phyloP scores from a whole-genome alignment of 345 rosid species.

The Boechera retrofracta region DNA sequence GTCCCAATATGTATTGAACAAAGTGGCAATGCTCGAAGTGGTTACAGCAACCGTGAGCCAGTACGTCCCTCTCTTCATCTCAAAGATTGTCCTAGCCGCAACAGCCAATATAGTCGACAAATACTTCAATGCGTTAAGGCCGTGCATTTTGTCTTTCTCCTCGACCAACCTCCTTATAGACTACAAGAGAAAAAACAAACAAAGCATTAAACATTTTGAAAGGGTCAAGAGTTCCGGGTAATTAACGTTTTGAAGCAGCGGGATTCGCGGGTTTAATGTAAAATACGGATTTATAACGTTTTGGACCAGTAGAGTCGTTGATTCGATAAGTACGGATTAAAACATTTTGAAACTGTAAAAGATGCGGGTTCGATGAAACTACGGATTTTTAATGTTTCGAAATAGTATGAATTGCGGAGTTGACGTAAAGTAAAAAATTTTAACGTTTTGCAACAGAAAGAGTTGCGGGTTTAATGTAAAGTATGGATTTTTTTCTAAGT shows the following conservation, averaged over 20 bases:
- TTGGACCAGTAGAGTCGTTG: background rate
- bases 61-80: constrained; percentile 37
- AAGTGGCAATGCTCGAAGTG: constrained; percentile 60
- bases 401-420: background rate
- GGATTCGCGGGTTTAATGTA: background rate
- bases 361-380: background rate
- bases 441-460: background rate
- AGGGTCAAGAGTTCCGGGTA: background rate
- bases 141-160: constrained; percentile 57
- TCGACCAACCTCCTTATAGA: constrained; percentile 67
- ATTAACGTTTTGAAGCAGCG: background rate
- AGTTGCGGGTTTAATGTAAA: background rate
- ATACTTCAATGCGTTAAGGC: constrained; percentile 60
- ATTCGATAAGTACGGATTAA: no score
- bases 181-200: constrained; percentile 38
- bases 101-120: constrained; percentile 66
- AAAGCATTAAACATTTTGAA: background rate
- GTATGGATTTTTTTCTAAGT: background rate
- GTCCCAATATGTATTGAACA: constrained; percentile 70
- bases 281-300: background rate
- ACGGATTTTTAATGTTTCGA: background rate
- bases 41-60: constrained; percentile 59
- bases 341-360: background rate
- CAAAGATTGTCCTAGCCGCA: constrained; percentile 52
- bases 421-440: background rate